Evolutionary conservation across 2,329 filamentous ascomycete genomes (phyloP).

Genomic region (Fusarium phyllophilum): DNA sequence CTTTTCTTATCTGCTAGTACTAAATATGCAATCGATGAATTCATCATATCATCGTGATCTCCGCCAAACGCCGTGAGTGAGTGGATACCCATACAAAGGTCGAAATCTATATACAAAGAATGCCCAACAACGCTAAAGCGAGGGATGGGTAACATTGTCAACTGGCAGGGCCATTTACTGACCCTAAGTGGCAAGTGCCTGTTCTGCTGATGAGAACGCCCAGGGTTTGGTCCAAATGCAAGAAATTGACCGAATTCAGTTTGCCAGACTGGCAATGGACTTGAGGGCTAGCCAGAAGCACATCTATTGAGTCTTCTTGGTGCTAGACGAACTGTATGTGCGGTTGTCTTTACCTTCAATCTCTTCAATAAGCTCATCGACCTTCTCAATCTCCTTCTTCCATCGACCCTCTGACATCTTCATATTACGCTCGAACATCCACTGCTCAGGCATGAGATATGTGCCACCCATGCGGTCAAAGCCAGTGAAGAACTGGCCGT

Average conservation of each 20-base stretch:
- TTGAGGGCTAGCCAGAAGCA: background rate
- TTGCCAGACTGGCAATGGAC: background rate
- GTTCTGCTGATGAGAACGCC: background rate
- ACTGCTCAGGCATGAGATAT: conserved; percentile 86
- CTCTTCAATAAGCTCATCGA: conserved; percentile 76
- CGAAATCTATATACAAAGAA: conserved; percentile 33
- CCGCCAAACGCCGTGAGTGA: conserved; percentile 31
- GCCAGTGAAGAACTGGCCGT: conserved; percentile 91
- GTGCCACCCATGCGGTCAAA: conserved; percentile 91
- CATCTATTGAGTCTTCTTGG: conserved; percentile 56
- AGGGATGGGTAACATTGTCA: background rate
- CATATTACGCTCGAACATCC: conserved; percentile 83
- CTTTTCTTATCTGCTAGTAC: conserved; percentile 22
- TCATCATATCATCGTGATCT: conserved; percentile 19
- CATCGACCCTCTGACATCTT: conserved; percentile 87
- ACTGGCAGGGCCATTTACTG: background rate
- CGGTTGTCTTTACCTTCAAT: conserved; percentile 70
- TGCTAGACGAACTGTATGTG: conserved; percentile 53
- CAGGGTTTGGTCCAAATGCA: background rate
- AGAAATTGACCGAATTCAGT: background rate
- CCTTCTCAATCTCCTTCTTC: conserved; percentile 71
- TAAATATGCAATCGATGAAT: conserved; percentile 38
- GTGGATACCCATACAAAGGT: conserved; percentile 25
- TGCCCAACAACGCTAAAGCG: background rate
- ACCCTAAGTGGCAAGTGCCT: background rate